Evolutionary conservation across 495 filamentous ascomycete genomes (phyloP).

Genomic region (Aspergillus ellipticus): DNA sequence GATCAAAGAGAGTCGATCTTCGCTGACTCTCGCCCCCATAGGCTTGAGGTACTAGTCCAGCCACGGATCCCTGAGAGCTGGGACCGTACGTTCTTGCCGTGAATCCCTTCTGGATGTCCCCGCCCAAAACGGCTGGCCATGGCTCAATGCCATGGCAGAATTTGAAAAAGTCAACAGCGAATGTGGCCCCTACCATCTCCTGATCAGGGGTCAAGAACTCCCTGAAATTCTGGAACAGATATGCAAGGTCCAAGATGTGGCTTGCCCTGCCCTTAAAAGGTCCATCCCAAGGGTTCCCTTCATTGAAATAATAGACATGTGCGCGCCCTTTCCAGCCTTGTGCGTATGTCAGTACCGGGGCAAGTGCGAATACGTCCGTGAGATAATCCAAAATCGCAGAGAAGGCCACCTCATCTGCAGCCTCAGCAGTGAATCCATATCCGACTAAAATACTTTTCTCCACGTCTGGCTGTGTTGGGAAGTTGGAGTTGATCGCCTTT

Average conservation of each 20-base stretch:
- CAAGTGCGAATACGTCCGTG: too few species aligned
- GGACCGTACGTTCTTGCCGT: constrained; percentile 27
- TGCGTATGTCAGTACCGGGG: too few species aligned
- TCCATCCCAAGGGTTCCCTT: too few species aligned
- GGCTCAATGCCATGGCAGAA: constrained; percentile 39
- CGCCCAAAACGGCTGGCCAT: constrained; percentile 29
- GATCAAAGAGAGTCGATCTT: constrained; percentile 22
- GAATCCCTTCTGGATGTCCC: constrained; percentile 16
- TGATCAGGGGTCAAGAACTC: constrained; percentile 32
- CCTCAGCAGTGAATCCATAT: too few species aligned
- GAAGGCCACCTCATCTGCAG: too few species aligned
- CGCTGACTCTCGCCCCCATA: constrained; percentile 25
- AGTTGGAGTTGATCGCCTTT: too few species aligned
- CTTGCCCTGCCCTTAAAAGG: too few species aligned
- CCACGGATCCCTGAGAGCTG: constrained; percentile 9
- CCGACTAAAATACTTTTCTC: too few species aligned
- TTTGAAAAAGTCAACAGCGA: constrained; percentile 41
- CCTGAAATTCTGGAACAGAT: constrained; percentile 44
- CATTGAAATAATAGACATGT: too few species aligned
- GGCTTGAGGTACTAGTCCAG: constrained; percentile 7
- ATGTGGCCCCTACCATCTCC: constrained; percentile 22
- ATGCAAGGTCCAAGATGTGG: constrained; percentile 47
- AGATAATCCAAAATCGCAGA: too few species aligned
- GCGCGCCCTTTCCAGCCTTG: too few species aligned
- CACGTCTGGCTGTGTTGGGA: too few species aligned